Evolutionary conservation across 2,329 filamentous ascomycete species (phyloP), one percentile per base, ranked within the genome.

Genomic region (Acarospora socialis): DNA sequence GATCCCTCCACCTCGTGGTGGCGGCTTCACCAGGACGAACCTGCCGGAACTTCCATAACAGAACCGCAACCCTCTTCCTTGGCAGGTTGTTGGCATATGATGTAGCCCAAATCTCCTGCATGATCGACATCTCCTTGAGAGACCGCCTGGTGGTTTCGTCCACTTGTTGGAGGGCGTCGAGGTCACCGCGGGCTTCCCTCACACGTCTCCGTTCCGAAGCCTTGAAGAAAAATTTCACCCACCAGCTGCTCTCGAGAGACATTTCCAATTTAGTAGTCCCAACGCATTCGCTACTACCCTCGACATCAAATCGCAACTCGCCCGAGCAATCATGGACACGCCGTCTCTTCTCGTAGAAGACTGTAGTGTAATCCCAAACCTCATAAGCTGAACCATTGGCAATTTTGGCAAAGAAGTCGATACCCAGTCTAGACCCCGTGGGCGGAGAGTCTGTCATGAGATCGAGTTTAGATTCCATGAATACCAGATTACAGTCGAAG

Each of bases 1-100:
- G 40, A 27, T 48, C 53, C 36, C 55, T 51, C 60, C 60, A 64
- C 9, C 55, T 59, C 2, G 60, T 62, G 2, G 52, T 57, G 18
- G 32, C 26, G 15, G 53, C 52, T 34, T 59, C 51, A 5, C 48
- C 49, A 10, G 48, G 45, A 5, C 48, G 44, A n/a, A 56, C 57
- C 40, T 60, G 53, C 5, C 54, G 55, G 43, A 64, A 64, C 31
- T 55, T 59, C 60, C 60, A 64, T 12, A 60, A 48, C 9, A 64
- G 37, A 26, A 63, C 51, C 2, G 57, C 57, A 47, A 61, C 55
- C 16, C 55, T 47, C 39, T 55, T 53, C 24, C 49, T 48, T 26
- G 44, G 4, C 44, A 46, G 18, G 46, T 43, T 33, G 33, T 44
- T 18, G 44, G 36, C 29, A 28, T 17, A 25, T 10, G 50, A 43